These are phyloP conservation scores for Zelonia costaricensis DNA, from an alignment of 208 protist species.

Conservation along the genomic window DNA sequence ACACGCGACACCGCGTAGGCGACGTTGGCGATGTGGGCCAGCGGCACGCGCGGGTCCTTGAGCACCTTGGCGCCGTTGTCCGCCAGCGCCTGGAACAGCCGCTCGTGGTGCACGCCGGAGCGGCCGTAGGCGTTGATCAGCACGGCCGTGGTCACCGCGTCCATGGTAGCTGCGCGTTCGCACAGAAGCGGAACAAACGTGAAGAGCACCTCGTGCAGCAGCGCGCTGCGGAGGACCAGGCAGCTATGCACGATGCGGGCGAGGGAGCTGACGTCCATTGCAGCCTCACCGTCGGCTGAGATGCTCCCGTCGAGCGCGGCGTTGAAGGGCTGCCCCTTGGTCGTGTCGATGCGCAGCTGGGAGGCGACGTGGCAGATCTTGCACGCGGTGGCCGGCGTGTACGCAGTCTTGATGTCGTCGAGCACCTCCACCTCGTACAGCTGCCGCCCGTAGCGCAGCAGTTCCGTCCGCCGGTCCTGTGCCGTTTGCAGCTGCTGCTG, in stretches of 20 bases:
- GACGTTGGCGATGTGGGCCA: slow-evolving; percentile 88
- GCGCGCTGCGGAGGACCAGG: slow-evolving; percentile 68
- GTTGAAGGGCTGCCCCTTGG: slow-evolving; percentile 58
- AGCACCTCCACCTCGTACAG: slow-evolving; percentile 83
- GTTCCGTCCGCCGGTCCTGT: slow-evolving; percentile 52
- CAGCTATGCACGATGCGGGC: slow-evolving; percentile 83
- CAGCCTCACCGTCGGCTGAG: slow-evolving; percentile 29
- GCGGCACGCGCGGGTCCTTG: slow-evolving; percentile 61
- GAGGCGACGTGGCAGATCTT: slow-evolving; percentile 74
- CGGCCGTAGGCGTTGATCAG: slow-evolving; percentile 90
- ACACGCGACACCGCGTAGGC: slow-evolving; percentile 82
- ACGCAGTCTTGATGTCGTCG: slow-evolving; percentile 58
- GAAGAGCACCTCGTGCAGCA: slow-evolving; percentile 82
- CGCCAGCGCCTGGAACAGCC: slow-evolving; percentile 75
- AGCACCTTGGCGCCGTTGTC: slow-evolving; percentile 54
- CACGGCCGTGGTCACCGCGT: slow-evolving; percentile 77
- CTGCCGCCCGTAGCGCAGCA: slow-evolving; percentile 72
- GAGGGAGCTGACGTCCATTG: slow-evolving; percentile 67
- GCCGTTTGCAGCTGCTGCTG: slow-evolving; percentile 73
- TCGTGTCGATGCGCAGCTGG: slow-evolving; percentile 69
- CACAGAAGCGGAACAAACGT: slow-evolving; percentile 72
- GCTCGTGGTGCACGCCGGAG: slow-evolving; percentile 74
- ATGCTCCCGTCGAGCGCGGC: slow-evolving; percentile 53
- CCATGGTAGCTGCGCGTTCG: slow-evolving; percentile 37
- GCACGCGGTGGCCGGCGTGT: slow-evolving; percentile 54